A percentile compares a stretch with the other conserved stretches of the same genome.
Evolutionary conservation across 306 rosid genomes (phyloP).

Genomic region (Casuarina cunninghamiana): DNA sequence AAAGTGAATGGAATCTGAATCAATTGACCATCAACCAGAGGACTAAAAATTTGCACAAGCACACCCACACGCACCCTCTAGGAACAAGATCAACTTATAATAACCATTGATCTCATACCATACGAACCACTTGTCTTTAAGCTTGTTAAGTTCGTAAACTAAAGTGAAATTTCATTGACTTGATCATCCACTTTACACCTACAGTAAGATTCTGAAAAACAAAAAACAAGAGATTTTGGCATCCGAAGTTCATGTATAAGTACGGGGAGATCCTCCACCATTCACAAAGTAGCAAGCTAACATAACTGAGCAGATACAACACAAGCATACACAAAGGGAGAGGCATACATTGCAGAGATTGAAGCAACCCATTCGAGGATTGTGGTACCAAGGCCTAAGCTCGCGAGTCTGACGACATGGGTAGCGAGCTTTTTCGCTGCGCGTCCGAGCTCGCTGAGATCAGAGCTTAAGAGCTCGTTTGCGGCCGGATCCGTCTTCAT

Average conservation of each 20-base stretch:
- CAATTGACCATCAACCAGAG: neutral
- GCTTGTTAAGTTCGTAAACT: neutral
- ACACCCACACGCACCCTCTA: neutral
- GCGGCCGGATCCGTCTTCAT: slow-evolving; percentile 43
- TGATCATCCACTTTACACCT: neutral
- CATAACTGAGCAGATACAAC: neutral
- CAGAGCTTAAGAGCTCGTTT: slow-evolving; percentile 44
- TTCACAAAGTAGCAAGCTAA: neutral
- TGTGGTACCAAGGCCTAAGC: slow-evolving; percentile 59
- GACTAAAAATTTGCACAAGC: neutral
- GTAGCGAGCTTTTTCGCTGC: slow-evolving; percentile 55
- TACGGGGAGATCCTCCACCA: neutral
- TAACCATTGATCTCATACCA: too few relatives aligned
- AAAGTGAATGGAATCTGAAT: neutral
- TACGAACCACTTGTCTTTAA: neutral
- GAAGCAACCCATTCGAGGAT: slow-evolving; percentile 71
- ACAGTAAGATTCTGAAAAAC: neutral
- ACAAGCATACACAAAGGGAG: neutral
- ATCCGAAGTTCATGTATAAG: neutral
- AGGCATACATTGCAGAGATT: slow-evolving; percentile 69
- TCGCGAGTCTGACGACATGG: slow-evolving; percentile 58
- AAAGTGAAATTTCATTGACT: neutral
- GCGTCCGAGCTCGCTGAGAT: slow-evolving; percentile 51
- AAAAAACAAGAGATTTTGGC: neutral
- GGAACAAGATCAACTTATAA: neutral